These are phyloP conservation scores for Rosa persica DNA, from an alignment of 306 rosid species.

Conservation along the genomic window DNA sequence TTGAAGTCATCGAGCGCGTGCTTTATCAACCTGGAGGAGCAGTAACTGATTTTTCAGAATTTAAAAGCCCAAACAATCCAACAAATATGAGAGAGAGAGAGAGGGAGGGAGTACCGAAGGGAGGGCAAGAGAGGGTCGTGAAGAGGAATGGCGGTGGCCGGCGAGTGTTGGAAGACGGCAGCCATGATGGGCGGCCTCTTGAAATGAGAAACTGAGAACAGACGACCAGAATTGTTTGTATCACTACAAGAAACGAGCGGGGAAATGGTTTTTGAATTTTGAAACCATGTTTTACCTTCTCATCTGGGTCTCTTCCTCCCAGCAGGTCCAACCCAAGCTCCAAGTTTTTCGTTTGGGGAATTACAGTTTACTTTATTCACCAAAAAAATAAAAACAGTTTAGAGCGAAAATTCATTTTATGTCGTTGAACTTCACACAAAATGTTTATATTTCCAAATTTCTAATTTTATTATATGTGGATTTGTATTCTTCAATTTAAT, in stretches of 20 bases:
- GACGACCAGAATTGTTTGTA: no score
- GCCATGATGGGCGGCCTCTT: conserved; percentile 34
- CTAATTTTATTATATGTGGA: no score
- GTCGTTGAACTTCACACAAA: no score
- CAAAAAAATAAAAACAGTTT: no score
- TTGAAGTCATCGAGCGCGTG: conserved; percentile 46
- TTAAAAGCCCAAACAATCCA: neutral
- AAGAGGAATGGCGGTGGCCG: conserved; percentile 11
- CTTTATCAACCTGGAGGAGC: conserved; percentile 48
- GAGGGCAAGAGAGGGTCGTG: conserved; percentile 61
- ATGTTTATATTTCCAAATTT: no score
- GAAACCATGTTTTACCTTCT: neutral
- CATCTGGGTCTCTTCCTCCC: no score
- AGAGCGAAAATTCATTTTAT: no score
- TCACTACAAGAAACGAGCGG: neutral
- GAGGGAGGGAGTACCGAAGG: conserved; percentile 44
- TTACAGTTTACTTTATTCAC: no score
- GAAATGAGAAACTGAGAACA: no score
- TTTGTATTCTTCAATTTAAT: no score
- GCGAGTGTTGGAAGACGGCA: conserved; percentile 22
- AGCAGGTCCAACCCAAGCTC: no score
- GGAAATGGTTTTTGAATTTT: neutral
- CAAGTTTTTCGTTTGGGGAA: no score
- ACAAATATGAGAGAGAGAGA: conserved; percentile 6
- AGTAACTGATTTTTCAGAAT: neutral